Percentiles rank a stretch among this genome's conserved stretches.
Evolutionary conservation across 129 eudicot genomes (phyloP).

Genomic region (Logfia minima): DNA sequence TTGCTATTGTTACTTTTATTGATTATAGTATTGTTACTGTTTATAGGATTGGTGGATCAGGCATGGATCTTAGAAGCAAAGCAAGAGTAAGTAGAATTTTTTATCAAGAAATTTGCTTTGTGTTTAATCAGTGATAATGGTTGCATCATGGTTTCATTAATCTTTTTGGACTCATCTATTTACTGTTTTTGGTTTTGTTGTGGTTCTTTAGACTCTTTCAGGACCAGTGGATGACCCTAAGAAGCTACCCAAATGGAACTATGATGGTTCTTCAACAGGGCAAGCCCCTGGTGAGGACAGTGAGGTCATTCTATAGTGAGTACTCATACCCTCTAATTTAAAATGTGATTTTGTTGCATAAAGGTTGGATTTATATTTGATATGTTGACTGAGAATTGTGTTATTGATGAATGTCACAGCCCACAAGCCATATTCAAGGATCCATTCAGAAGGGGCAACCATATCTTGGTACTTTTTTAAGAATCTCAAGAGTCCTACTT

Average conservation of each 20-base stretch:
- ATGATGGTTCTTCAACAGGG: conserved; percentile 87
- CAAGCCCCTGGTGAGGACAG: conserved; percentile 95
- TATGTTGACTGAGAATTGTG: not conserved
- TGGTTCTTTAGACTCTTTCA: conserved; percentile 54
- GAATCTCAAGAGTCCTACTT: not conserved
- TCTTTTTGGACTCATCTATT: not conserved
- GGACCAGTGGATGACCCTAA: conserved; percentile 61
- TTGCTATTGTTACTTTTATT: not conserved
- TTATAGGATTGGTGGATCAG: conserved; percentile 91
- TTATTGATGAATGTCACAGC: conserved; percentile 44
- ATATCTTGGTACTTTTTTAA: conserved; percentile 60
- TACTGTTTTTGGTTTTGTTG: not conserved
- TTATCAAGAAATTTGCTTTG: not conserved
- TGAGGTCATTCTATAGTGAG: conserved; percentile 92
- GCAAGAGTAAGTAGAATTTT: conserved; percentile 60
- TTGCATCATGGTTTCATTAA: not conserved
- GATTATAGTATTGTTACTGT: not conserved
- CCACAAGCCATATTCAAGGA: conserved; percentile 97
- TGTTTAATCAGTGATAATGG: not conserved
- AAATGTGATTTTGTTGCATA: not conserved
- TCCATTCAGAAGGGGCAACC: conserved; percentile 92
- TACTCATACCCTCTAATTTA: not conserved
- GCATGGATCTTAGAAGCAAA: conserved; percentile 87
- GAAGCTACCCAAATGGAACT: conserved; percentile 91
- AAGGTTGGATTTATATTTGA: not conserved